Evolutionary conservation across 257 asterid genomes (phyloP), one percentile per base, ranked within the genome.

Genomic region (Plectranthus barbatus): DNA sequence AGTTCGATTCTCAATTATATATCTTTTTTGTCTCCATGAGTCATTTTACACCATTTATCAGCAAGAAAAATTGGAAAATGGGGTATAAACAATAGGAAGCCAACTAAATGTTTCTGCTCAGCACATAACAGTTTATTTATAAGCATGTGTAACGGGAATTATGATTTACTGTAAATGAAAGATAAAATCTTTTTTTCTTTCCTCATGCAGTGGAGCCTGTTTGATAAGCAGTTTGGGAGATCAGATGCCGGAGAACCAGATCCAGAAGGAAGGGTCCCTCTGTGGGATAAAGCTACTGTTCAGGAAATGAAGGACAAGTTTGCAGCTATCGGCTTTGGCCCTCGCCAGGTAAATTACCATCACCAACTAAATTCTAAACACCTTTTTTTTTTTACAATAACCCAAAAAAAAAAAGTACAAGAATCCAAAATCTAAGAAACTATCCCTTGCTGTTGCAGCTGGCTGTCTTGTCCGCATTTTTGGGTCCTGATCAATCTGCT

Each of bases 221-320:
- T 92, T 65, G 95, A 92, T 71, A 80, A 47, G 86, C 76, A 72
- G 71, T 92, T 87, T 62, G 99, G 99, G 41, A 77, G 97, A 67
- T 69, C 86, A 7, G 99, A 92, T 69, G 81, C 87, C 15, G 85
- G 82, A 63, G 78, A 81, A 53, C 87, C 97, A 54, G 99, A 92
- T 76, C 97, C 97, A 42, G 96, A 86, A 72, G 99, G 97, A 54
- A 80, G 96, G 72, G 90, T 92, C 44, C 96, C 96, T 64, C 77
- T 62, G 68, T 92, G 97, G 97, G 95, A 78, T 56, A 89, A 71
- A 49, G 71, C 88, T 29, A 82, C 74, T 61, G 95, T 89, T 54
- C 68, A 75, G 59, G 97, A 89, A 67, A 79, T 92, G 88, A 92
- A 92, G 77, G 87, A 79, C 49, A 92, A 87, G 56, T 92, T 80